These are phyloP conservation scores for Fusarium pseudoanthophilum DNA, from an alignment of 2,329 filamentous ascomycete genomes.

Conservation along the genomic window DNA sequence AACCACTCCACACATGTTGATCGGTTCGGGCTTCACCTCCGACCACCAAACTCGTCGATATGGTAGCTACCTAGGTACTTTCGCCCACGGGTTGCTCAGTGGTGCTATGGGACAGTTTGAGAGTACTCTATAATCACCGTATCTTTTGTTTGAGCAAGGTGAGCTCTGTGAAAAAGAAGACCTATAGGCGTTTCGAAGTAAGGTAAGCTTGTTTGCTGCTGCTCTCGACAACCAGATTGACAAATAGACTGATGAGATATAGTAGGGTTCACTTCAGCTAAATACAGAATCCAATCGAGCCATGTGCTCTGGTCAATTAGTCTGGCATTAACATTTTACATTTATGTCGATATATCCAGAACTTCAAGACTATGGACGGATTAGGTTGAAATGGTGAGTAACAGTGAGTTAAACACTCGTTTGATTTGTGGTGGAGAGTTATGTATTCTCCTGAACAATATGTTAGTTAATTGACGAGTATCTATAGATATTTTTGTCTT, in stretches of 20 bases:
- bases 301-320: background rate
- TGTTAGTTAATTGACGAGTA: background rate
- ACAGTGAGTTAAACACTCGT: background rate
- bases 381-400: background rate
- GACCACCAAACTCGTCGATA: background rate
- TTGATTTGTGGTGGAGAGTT: background rate
- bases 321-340: background rate
- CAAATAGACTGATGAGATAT: background rate
- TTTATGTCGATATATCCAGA: background rate
- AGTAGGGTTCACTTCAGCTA: background rate
- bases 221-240: background rate
- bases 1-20: background rate
- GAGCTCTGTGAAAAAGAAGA: background rate
- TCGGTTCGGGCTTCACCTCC: constrained; percentile 14
- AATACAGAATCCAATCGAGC: background rate
- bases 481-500: background rate
- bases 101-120: background rate
- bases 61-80: background rate
- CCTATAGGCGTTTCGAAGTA: background rate
- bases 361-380: background rate
- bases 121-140: background rate
- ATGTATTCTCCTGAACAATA: background rate
- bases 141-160: background rate
- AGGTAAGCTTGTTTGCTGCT: background rate
- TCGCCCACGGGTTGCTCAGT: constrained; percentile 4